phyloP scores from a whole-genome alignment of 352 stramenopile genomes.

The Thraustochytrium sp. region DNA sequence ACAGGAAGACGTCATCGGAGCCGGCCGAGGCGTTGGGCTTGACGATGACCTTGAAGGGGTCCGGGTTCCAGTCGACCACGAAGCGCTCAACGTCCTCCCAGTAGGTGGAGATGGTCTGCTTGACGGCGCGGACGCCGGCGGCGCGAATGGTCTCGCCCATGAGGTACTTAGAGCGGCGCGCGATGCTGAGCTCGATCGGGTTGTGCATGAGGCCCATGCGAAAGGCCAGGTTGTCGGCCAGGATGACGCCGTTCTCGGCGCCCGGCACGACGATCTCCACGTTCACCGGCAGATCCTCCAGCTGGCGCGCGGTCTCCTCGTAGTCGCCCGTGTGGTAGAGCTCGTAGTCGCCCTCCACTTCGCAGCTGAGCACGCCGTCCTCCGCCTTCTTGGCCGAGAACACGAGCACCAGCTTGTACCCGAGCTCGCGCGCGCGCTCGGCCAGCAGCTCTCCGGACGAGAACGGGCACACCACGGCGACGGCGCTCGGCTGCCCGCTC shows the following conservation, averaged over 20 bases:
- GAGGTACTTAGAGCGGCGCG: conserved; percentile 77
- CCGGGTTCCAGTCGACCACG: conserved; percentile 55
- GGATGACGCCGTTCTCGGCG: conserved; percentile 83
- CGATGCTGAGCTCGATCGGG: conserved; percentile 64
- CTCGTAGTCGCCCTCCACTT: conserved; percentile 56
- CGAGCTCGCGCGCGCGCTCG: conserved; percentile 70
- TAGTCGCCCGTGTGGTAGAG: conserved; percentile 53
- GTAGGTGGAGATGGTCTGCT: conserved; percentile 64
- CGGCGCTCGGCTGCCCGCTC: background rate
- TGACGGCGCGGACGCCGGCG: conserved; percentile 66
- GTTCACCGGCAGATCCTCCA: conserved; percentile 53
- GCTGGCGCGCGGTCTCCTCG: conserved; percentile 49
- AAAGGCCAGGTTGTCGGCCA: conserved; percentile 80
- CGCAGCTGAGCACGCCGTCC: conserved; percentile 51
- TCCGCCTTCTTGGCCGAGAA: conserved; percentile 56
- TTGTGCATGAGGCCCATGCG: conserved; percentile 73
- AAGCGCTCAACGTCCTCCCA: conserved; percentile 73
- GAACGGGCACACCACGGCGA: conserved; percentile 57
- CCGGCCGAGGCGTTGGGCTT: conserved; percentile 88
- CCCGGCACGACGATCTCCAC: conserved; percentile 65
- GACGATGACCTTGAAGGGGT: conserved; percentile 67
- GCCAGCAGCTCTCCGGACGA: conserved; percentile 85
- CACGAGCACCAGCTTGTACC: conserved; percentile 63
- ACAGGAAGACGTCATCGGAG: conserved; percentile 86
- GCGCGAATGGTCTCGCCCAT: conserved; percentile 73